Percentiles rank a stretch among this genome's conserved stretches.
phyloP scores from a whole-genome alignment of 139 green algal genomes.

The Trebouxia sp. region DNA sequence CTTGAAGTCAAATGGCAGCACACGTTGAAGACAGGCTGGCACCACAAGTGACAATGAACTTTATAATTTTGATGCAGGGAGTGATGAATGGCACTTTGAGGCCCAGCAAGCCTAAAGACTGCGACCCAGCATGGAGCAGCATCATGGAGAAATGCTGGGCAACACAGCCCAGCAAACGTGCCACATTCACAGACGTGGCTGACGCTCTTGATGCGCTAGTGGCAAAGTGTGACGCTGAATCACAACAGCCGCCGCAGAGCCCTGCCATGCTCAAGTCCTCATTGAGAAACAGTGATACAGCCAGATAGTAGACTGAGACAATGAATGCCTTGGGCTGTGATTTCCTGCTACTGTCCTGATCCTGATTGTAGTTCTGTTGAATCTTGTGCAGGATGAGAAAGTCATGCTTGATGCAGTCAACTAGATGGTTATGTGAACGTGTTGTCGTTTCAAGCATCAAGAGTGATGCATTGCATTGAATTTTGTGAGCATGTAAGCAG shows the following conservation, averaged over 20 bases:
- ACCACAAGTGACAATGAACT: neutral
- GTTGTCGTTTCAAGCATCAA: too few species aligned
- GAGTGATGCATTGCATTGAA: too few species aligned
- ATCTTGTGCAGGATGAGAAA: neutral
- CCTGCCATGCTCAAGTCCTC: constrained; percentile 20
- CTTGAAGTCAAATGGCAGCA: neutral
- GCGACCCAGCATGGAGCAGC: constrained; percentile 13
- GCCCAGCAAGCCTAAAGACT: constrained; percentile 15
- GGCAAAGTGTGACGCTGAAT: constrained; percentile 13
- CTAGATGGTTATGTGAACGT: too few species aligned
- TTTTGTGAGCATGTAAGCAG: too few species aligned
- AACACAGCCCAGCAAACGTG: neutral
- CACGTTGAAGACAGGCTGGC: neutral
- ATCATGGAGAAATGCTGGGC: constrained; percentile 33
- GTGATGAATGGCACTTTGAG: constrained; percentile 30
- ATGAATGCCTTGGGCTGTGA: neutral
- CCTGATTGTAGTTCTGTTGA: neutral
- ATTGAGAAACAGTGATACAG: neutral
- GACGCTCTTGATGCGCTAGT: constrained; percentile 27
- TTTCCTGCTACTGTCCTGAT: too few species aligned
- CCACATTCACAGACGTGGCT: constrained; percentile 32
- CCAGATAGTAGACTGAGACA: neutral
- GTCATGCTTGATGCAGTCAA: too few species aligned
- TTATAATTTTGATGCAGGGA: neutral
- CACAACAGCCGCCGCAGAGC: constrained; percentile 1